phyloP scores from a whole-genome alignment of 176 grass and related monocot genomes.

The Bonia amplexicaulis region DNA sequence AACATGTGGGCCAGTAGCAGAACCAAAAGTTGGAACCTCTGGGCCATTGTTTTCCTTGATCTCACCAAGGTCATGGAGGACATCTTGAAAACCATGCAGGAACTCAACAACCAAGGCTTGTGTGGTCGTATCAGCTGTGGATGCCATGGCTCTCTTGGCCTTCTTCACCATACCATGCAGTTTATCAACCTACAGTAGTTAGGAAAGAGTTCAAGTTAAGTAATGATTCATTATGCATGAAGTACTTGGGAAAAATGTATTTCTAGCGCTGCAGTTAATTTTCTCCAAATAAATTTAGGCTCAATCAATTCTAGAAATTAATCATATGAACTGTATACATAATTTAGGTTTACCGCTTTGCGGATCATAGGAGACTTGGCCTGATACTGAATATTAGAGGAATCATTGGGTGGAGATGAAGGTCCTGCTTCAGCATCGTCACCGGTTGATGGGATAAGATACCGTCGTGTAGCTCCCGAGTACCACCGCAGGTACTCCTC shows the following conservation, averaged over 20 bases:
- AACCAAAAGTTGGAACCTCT: conserved; percentile 24
- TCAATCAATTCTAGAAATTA: neutral
- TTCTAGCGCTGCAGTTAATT: conserved; percentile 3
- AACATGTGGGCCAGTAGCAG: conserved; percentile 6
- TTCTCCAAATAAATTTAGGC: neutral
- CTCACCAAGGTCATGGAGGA: conserved; percentile 52
- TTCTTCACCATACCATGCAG: conserved; percentile 51
- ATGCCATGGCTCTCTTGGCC: conserved; percentile 43
- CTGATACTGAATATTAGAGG: conserved; percentile 27
- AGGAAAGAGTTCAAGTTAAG: conserved; percentile 10
- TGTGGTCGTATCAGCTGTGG: conserved; percentile 33
- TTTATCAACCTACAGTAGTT: conserved; percentile 48
- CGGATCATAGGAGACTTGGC: conserved; percentile 50
- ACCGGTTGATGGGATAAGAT: conserved; percentile 37
- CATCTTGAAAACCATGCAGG: conserved; percentile 54
- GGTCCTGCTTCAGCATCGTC: conserved; percentile 45
- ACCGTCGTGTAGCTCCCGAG: conserved; percentile 51
- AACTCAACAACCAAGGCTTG: conserved; percentile 53
- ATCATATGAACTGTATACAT: neutral
- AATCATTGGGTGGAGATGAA: conserved; percentile 19
- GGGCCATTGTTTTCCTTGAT: conserved; percentile 21
- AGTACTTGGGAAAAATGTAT: conserved; percentile 6
- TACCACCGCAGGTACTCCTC: conserved; percentile 58
- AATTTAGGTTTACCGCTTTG: conserved; percentile 41
- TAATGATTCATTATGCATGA: neutral